Percentiles rank a stretch among this genome's conserved stretches.
Conservation (phyloP, 768 basidiomycete genomes). For the Glaciozyma antarctica region DNA sequence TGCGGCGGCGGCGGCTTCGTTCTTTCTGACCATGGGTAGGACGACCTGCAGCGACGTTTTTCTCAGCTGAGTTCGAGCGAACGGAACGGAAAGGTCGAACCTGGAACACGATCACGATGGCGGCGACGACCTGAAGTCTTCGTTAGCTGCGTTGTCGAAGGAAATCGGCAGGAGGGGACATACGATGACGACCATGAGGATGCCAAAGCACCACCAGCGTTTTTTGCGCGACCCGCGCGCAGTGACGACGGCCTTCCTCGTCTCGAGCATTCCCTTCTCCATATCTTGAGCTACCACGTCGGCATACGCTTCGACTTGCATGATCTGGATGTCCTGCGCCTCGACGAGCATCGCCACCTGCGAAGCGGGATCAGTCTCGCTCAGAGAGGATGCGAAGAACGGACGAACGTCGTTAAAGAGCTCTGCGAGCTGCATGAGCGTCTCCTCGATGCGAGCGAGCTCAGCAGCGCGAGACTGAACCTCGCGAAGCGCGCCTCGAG, state of each 20-base stretch:
- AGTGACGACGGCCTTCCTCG: slow-evolving; percentile 70
- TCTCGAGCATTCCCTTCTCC: slow-evolving; percentile 61
- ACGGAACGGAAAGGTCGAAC: too few species aligned
- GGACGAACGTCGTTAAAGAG: slow-evolving; percentile 62
- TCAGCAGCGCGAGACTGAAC: slow-evolving; percentile 78
- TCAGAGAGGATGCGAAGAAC: not conserved
- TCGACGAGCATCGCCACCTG: slow-evolving; percentile 70
- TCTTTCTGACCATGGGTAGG: not conserved
- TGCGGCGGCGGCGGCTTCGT: not conserved
- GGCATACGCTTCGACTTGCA: slow-evolving; percentile 54
- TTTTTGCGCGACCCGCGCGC: slow-evolving; percentile 83
- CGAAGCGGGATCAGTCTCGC: not conserved
- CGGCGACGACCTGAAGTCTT: not conserved
- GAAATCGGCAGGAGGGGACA: too few species aligned
- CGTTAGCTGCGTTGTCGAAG: not conserved
- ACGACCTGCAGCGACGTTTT: slow-evolving; percentile 7
- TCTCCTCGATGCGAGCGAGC: slow-evolving; percentile 69
- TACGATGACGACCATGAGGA: not conserved
- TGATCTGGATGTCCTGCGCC: slow-evolving; percentile 66
- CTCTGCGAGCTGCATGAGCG: slow-evolving; percentile 71
- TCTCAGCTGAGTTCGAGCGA: too few species aligned
- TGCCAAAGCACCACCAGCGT: slow-evolving; percentile 79
- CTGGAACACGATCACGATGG: slow-evolving; percentile 10
- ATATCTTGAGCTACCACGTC: slow-evolving; percentile 56
- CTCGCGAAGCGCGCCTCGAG: slow-evolving; percentile 67